Conservation (phyloP, 2,329 filamentous ascomycete species). For the Lecanicillium sp. region DNA sequence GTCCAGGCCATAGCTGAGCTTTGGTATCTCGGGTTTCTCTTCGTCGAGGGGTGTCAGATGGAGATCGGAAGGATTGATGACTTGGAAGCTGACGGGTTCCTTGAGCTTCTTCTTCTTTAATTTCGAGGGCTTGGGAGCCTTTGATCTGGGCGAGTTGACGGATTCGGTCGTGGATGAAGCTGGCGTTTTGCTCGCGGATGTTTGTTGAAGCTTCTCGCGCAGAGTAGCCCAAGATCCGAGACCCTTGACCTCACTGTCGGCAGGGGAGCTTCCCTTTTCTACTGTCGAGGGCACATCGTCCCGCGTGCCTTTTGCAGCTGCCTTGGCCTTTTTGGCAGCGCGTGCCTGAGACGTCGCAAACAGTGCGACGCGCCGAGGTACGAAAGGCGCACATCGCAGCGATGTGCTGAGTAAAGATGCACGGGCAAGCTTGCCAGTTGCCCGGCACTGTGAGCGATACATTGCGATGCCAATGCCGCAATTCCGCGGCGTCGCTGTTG, state of each 20-base stretch:
- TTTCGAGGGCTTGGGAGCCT: not conserved
- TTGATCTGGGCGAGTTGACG: not conserved
- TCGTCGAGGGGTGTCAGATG: conserved; percentile 27
- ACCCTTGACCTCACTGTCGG: not conserved
- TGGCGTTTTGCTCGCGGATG: not conserved
- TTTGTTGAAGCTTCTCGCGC: not conserved
- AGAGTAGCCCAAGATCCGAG: conserved; percentile 2
- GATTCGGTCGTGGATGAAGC: not conserved
- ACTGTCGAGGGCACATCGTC: too few relatives aligned
- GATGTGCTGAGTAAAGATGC: not conserved
- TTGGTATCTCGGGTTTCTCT: conserved; percentile 43
- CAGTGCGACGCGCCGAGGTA: conserved; percentile 7
- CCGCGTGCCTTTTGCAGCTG: not conserved
- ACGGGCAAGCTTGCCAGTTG: too few relatives aligned
- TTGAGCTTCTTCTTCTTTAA: not conserved
- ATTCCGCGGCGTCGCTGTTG: not conserved
- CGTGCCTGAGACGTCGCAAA: conserved; percentile 2
- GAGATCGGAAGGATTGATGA: conserved; percentile 22
- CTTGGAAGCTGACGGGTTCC: conserved; percentile 23
- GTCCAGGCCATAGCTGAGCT: conserved; percentile 68
- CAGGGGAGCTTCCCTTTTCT: not conserved
- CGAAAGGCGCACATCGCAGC: too few relatives aligned
- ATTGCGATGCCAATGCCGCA: not conserved
- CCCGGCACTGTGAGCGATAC: conserved; percentile 2
- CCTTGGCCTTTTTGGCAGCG: not conserved